Evolutionary conservation across 768 basidiomycete species (phyloP).

Genomic region (Collybia mongolica): DNA sequence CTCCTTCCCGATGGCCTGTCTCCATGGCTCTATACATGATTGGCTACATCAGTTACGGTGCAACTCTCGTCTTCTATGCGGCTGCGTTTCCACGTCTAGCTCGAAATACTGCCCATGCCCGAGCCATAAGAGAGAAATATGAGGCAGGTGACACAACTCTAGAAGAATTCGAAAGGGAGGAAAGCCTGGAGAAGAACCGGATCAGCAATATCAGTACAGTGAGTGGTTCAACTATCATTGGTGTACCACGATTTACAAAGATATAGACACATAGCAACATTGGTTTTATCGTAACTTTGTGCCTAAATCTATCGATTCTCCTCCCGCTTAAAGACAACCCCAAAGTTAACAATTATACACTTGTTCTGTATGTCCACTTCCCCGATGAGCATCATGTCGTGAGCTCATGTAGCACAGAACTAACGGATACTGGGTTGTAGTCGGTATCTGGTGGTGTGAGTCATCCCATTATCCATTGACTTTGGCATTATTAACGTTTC

Average conservation of each 20-base stretch:
- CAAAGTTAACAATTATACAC: slow-evolving; percentile 70
- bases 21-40: slow-evolving; percentile 82
- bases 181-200: slow-evolving; percentile 80
- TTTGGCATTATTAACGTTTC: background rate
- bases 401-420: slow-evolving; percentile 22
- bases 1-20: slow-evolving; percentile 65
- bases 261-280: slow-evolving; percentile 71
- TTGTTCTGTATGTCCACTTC: slow-evolving; percentile 55
- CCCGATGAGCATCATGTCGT: background rate
- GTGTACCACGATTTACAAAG: background rate
- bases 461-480: background rate
- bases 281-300: slow-evolving; percentile 65
- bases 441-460: slow-evolving; percentile 89
- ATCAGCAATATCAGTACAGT: slow-evolving; percentile 87
- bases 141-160: slow-evolving; percentile 56
- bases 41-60: slow-evolving; percentile 77
- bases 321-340: slow-evolving; percentile 59
- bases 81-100: slow-evolving; percentile 81
- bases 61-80: slow-evolving; percentile 79
- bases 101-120: slow-evolving; percentile 68
- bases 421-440: slow-evolving; percentile 74
- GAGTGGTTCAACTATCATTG: slow-evolving; percentile 11
- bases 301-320: slow-evolving; percentile 68
- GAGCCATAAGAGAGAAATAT: slow-evolving; percentile 50
- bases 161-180: slow-evolving; percentile 71